Evolutionary conservation across 495 filamentous ascomycete genomes (phyloP).

Genomic region (Ramalina intermedia): DNA sequence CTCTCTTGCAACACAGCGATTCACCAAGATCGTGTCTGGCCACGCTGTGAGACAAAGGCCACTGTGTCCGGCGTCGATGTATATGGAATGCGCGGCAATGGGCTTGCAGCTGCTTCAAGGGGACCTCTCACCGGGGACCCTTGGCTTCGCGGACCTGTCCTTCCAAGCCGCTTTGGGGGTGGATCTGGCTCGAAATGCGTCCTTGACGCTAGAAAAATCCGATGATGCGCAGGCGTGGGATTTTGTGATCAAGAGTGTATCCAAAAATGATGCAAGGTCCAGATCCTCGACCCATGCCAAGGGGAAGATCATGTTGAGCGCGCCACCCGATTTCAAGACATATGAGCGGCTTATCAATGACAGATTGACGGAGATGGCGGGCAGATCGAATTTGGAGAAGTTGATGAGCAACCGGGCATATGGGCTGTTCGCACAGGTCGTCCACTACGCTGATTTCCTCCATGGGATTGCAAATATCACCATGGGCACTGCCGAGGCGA

Average conservation of each 20-base stretch:
- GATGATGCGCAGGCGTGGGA: not conserved
- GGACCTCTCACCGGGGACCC: not conserved
- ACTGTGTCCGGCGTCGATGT: constrained; percentile 31
- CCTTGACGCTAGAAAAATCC: not conserved
- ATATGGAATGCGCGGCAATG: constrained; percentile 21
- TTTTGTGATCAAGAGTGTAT: constrained; percentile 2
- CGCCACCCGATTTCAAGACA: not conserved
- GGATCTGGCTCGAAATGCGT: not conserved
- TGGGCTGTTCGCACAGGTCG: constrained; percentile 15
- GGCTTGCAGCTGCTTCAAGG: constrained; percentile 2
- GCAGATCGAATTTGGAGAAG: constrained; percentile 1
- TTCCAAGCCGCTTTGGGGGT: constrained; percentile 7
- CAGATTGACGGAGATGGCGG: not conserved
- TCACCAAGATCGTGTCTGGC: constrained; percentile 15
- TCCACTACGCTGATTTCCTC: constrained; percentile 18
- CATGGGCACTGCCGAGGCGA: constrained; percentile 11
- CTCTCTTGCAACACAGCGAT: not conserved
- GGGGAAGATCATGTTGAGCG: not conserved
- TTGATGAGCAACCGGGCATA: constrained; percentile 13
- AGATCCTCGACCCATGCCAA: not conserved
- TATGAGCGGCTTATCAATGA: constrained; percentile 8
- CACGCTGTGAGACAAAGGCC: constrained; percentile 24
- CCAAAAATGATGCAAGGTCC: not conserved
- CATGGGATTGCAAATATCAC: constrained; percentile 16
- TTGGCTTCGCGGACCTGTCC: constrained; percentile 4